phyloP scores from a whole-genome alignment of 257 asterid genomes.

The Nicotiana benthamiana region DNA sequence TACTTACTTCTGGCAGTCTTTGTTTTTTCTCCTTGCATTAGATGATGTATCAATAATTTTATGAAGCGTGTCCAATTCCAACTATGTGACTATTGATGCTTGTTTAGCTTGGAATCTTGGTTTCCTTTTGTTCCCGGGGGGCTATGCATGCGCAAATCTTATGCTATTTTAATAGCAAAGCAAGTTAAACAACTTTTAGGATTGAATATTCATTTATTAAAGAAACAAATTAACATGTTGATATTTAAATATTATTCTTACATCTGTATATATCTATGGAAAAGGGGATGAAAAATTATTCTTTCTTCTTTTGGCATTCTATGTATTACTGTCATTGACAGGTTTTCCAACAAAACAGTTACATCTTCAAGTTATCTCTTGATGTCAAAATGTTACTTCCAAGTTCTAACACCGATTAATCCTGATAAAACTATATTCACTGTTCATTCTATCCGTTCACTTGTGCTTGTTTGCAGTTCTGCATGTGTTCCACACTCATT shows the following conservation, averaged over 20 bases:
- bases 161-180: not conserved
- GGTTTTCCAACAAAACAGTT: not conserved
- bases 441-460: not conserved
- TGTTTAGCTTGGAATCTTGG: not conserved
- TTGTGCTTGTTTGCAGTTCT: not conserved
- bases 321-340: not conserved
- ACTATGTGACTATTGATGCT: not conserved
- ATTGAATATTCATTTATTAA: not conserved
- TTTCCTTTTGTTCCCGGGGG: not conserved
- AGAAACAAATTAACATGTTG: not conserved
- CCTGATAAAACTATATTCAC: not conserved
- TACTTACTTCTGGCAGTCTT: not conserved
- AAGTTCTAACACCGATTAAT: not conserved
- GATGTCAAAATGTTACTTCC: not conserved
- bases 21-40: not conserved
- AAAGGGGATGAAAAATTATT: not conserved
- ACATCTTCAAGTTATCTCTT: not conserved
- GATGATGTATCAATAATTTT: not conserved
- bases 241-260: not conserved
- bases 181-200: not conserved
- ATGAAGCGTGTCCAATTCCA: not conserved
- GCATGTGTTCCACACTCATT: not conserved
- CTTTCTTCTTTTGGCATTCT: not conserved
- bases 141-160: not conserved
- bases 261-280: not conserved